These are phyloP conservation scores for Talaromyces thailandensis DNA, from an alignment of 495 filamentous ascomycete species.

Conservation along the genomic window DNA sequence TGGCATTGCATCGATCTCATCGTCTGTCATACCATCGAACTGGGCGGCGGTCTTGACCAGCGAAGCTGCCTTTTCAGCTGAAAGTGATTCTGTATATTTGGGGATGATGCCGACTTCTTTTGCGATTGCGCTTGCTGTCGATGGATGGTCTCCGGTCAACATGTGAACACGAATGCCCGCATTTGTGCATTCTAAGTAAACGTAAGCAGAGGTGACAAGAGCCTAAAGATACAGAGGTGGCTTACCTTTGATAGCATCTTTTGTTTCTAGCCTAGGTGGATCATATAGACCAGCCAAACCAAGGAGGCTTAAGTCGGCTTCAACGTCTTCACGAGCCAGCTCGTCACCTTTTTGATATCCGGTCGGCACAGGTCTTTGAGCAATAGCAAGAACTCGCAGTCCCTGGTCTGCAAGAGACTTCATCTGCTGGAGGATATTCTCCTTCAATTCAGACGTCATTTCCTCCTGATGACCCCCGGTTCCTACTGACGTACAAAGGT, in stretches of 20 bases:
- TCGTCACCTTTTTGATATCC: constrained; percentile 21
- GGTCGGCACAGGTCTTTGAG: constrained; percentile 32
- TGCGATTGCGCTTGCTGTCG: constrained; percentile 59
- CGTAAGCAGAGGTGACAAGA: constrained; percentile 10
- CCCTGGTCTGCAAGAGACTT: constrained; percentile 60
- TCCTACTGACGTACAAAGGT: constrained; percentile 46
- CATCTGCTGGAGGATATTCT: constrained; percentile 56
- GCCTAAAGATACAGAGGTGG: not conserved
- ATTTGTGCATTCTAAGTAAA: constrained; percentile 44
- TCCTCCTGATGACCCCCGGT: constrained; percentile 38
- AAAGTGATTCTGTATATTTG: constrained; percentile 40
- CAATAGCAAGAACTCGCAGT: constrained; percentile 73
- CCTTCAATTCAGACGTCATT: constrained; percentile 50
- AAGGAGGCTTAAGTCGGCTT: constrained; percentile 50
- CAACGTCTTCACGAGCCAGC: constrained; percentile 47
- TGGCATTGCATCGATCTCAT: constrained; percentile 51
- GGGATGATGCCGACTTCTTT: constrained; percentile 62
- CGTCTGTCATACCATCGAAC: constrained; percentile 53
- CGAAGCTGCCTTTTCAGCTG: constrained; percentile 36
- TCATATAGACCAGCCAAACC: constrained; percentile 68
- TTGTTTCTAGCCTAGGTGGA: constrained; percentile 60
- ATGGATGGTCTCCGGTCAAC: constrained; percentile 61
- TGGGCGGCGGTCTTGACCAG: constrained; percentile 54
- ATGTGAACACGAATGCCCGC: constrained; percentile 71
- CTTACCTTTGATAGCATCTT: constrained; percentile 25